Conservation (phyloP, 108 stramenopile species). For the Skeletonema marinoi region DNA sequence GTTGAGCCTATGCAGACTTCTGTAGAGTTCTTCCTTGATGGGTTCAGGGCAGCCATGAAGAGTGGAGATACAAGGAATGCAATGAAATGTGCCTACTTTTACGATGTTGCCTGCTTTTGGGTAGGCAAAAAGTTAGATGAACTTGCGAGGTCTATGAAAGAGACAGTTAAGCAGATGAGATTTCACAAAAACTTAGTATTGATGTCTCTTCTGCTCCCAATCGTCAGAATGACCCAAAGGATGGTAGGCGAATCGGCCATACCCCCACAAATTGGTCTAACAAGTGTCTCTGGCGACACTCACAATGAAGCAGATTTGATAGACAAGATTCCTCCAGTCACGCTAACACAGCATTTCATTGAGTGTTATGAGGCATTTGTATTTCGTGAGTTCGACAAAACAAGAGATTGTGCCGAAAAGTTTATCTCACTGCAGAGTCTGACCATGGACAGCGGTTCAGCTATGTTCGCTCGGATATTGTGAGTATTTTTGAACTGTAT, state of each 20-base stretch:
- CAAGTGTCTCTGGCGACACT: neutral
- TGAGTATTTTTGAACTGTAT: no score
- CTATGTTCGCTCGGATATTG: no score
- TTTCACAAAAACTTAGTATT: neutral
- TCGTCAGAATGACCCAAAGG: neutral
- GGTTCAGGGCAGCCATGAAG: neutral
- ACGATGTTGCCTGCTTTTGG: neutral
- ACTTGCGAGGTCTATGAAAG: neutral
- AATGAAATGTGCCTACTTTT: neutral
- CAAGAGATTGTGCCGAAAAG: no score
- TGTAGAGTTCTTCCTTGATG: slow-evolving; percentile 4
- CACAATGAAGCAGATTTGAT: neutral
- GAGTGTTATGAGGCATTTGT: no score
- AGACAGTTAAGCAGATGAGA: neutral
- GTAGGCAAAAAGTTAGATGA: neutral
- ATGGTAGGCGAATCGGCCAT: neutral
- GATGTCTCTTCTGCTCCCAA: neutral
- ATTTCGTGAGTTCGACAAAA: no score
- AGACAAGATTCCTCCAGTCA: no score
- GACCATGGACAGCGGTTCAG: no score
- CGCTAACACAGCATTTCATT: no score
- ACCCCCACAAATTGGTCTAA: neutral
- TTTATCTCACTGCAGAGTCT: no score
- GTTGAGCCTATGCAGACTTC: slow-evolving; percentile 6
- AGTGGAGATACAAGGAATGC: slow-evolving; percentile 6